Evolutionary conservation across 1,284 basidiomycete genomes (phyloP).

Genomic region (Ceratobasidium sp.): DNA sequence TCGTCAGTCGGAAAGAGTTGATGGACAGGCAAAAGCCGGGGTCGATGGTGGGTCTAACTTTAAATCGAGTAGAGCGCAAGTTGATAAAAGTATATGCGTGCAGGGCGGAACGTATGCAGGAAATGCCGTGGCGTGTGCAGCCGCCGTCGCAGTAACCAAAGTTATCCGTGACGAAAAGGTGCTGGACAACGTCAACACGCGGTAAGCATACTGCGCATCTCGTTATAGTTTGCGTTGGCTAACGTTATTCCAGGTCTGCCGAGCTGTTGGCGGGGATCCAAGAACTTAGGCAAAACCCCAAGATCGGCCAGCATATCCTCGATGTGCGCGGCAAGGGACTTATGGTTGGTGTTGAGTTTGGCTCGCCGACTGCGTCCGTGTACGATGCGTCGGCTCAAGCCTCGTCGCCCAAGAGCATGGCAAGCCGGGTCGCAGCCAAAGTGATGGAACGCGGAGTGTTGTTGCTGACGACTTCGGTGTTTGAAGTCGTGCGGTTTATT

Average conservation of each 20-base stretch:
- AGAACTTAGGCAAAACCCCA: slow-evolving; percentile 60
- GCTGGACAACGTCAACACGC: slow-evolving; percentile 76
- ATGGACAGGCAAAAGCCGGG: slow-evolving; percentile 83
- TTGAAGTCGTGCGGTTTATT: slow-evolving; percentile 82
- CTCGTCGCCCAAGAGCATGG: slow-evolving; percentile 67
- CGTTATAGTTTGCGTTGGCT: background rate
- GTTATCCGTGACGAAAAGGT: slow-evolving; percentile 80
- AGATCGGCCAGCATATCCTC: slow-evolving; percentile 64
- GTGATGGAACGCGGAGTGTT: slow-evolving; percentile 86
- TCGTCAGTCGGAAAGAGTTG: slow-evolving; percentile 82
- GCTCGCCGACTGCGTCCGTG: slow-evolving; percentile 59
- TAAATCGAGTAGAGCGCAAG: background rate
- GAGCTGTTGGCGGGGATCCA: slow-evolving; percentile 74
- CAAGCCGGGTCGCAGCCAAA: slow-evolving; percentile 76
- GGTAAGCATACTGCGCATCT: slow-evolving; percentile 55
- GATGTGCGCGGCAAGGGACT: slow-evolving; percentile 81
- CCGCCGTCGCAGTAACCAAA: slow-evolving; percentile 81
- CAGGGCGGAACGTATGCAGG: slow-evolving; percentile 91
- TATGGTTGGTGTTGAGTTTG: slow-evolving; percentile 85
- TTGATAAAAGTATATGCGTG: slow-evolving; percentile 35
- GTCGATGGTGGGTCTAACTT: slow-evolving; percentile 64
- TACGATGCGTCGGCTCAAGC: slow-evolving; percentile 56
- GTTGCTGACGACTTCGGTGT: slow-evolving; percentile 79
- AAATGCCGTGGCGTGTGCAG: slow-evolving; percentile 88
- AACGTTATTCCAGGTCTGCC: slow-evolving; percentile 60